Percentiles rank a stretch among this genome's conserved stretches.
Evolutionary conservation across 2,329 filamentous ascomycete genomes (phyloP).

Genomic region (Sporothrix inflata): DNA sequence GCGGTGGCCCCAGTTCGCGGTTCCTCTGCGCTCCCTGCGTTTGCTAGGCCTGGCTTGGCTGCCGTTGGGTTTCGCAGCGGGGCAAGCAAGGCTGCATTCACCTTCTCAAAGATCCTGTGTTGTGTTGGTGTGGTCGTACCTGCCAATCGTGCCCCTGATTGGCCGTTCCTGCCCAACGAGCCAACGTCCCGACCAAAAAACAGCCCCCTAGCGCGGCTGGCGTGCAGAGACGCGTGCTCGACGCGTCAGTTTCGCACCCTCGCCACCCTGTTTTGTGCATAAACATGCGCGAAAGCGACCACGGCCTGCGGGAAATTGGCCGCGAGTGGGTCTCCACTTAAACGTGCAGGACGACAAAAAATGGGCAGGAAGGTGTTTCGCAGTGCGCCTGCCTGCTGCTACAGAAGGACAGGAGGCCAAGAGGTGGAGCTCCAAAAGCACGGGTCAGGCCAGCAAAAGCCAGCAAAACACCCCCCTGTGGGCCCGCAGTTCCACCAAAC

Average conservation of each 20-base stretch:
- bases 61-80: constrained; percentile 9
- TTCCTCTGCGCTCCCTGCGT: neutral
- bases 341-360: constrained; percentile 24
- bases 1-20: neutral
- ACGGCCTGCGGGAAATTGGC: constrained; percentile 17
- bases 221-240: constrained; percentile 25
- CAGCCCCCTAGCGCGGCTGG: constrained; percentile 3
- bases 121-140: constrained; percentile 14
- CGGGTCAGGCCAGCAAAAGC: neutral
- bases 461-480: constrained; percentile 9
- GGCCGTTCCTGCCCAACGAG: constrained; percentile 17
- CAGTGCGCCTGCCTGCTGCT: neutral
- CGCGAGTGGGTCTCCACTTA: constrained; percentile 26
- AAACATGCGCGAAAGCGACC: too few species aligned
- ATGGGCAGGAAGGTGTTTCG: neutral
- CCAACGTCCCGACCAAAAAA: constrained; percentile 4
- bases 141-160: constrained; percentile 23
- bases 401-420: constrained; percentile 2
- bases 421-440: neutral
- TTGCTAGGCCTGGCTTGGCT: neutral
- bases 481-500: constrained; percentile 12
- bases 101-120: neutral
- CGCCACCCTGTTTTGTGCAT: neutral
- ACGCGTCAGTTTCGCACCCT: constrained; percentile 33
- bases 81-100: constrained; percentile 12